Base-by-base conservation (phyloP, 306 rosid genomes). In the Geum urbanum region DNA sequence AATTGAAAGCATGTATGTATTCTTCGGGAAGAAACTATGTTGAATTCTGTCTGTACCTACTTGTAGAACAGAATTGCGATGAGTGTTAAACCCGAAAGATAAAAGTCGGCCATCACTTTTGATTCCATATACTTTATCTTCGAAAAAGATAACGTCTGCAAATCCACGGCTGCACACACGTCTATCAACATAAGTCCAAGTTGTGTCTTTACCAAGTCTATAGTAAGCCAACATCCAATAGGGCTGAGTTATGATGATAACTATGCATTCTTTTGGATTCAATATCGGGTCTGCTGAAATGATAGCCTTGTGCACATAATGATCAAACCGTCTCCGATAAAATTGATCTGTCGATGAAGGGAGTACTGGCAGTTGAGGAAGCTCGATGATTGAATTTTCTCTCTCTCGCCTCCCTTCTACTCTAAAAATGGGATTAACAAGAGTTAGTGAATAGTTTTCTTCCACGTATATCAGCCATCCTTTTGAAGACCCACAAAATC, bases 401-500 rank as follows among this genome's bases (percentile, higher is more conserved):
- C 7, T 50, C 3, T 69, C 50, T 16, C 37, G 0, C 40, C 27
- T 8, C 27, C 67, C 35, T 41, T 63, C 11, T 4, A 41, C 8
- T 9, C 20, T 45, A 15, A 7, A 35, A 9, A 22, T 27, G 2
- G 45, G 67, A 45, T 45, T 58, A 8, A 22, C 4, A 4, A 70
- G 40, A 4, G 49, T 32, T 45, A 71, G 39, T 4, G 7, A 43
- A 8, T 8, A 35, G 10, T 47, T 18, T 0, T 48, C 15, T 9
- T 71, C 40, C 37, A 46, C 35, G 4, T 2, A 6, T 32, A 71
- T 60, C 10, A 71, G 32, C 75, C 48, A 71, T 8, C 37, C 74
- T 10, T 45, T 19, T 24, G 74, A 58, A 24, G 65, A 70, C 1
- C 67, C 74, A 58, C 58, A 20, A 44, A 71, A 71, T 1, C 47